Evolutionary conservation across 2,329 filamentous ascomycete species (phyloP), one percentile per base, ranked within the genome.

Genomic region (Trichoderma harzianum): DNA sequence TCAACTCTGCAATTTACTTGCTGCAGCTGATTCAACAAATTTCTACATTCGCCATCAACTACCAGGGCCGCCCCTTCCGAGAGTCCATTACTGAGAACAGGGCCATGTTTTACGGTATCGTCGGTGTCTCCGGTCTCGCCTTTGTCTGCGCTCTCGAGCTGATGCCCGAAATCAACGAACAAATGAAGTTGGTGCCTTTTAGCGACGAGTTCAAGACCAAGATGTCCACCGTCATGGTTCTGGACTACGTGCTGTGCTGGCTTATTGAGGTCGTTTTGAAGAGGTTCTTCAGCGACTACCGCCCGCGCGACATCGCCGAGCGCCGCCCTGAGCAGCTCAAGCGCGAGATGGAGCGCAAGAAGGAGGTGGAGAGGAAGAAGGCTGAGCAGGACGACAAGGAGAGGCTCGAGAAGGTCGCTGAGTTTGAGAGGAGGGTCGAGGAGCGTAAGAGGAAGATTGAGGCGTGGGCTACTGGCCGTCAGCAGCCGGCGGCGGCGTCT

Each of bases 11-110:
- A 70, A 93, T 99, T 76, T 99, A 98, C 82, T 92, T 99, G 30
- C 89, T 99, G 53, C 96, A 98, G 79, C 90, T 99, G 66, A 98
- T 99, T 82, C 96, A 99, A 83, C 96, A 99, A 82, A 97, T 99
- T 79, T 98, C 95, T 28, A 99, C 96, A 3, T 99, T 99, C 78
- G 95, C 96, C 73, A 97, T 99, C 86, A 99, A 99, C 86, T 99
- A 99, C 86, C 96, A 99, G 83, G 96, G 96, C 72, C 92, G 96
- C 11, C 96, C 96, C 14, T 99, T 99, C 92, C 93, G 96, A 73
- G 96, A 99, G 84, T 93, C 92, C 26, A 94, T 99, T 75, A 91
- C 92, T 6, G 96, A 98, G 84, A 99, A 99, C 86, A 92, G 91
- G 82, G 94, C 93, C 80, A 99, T 99, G 96, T 99, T 96, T 85